A percentile compares a stretch with the other conserved stretches of the same genome.
phyloP scores from a whole-genome alignment of 2,329 filamentous ascomycete species.

The Curvularia eragrostidis region DNA sequence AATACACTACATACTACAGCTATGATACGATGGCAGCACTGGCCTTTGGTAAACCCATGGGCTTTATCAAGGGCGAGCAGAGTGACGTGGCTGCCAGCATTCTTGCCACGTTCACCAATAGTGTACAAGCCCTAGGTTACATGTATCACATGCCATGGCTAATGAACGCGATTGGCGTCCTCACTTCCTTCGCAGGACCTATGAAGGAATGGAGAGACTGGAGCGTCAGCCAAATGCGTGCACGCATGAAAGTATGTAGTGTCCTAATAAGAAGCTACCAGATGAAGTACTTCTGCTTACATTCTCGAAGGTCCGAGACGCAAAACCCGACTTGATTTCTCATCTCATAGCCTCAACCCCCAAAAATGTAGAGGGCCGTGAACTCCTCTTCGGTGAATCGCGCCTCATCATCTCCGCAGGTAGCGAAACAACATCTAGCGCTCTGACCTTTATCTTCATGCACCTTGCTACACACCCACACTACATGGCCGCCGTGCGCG shows the following conservation, averaged over 20 bases:
- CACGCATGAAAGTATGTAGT: slow-evolving; percentile 29
- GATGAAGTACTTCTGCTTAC: not conserved
- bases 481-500: slow-evolving; percentile 27
- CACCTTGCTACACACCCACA: slow-evolving; percentile 32
- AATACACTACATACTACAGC: slow-evolving; percentile 53
- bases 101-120: slow-evolving; percentile 43
- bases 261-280: no score
- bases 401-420: slow-evolving; percentile 44
- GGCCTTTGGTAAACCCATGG: slow-evolving; percentile 54
- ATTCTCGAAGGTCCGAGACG: slow-evolving; percentile 20
- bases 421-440: slow-evolving; percentile 58
- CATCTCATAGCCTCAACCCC: slow-evolving; percentile 34
- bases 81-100: slow-evolving; percentile 30
- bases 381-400: slow-evolving; percentile 38
- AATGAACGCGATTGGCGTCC: slow-evolving; percentile 32
- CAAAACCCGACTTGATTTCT: slow-evolving; percentile 30
- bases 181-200: slow-evolving; percentile 32
- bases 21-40: slow-evolving; percentile 57
- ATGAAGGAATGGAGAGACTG: slow-evolving; percentile 38
- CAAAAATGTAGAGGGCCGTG: slow-evolving; percentile 19
- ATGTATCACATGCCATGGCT: slow-evolving; percentile 39
- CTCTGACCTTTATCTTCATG: slow-evolving; percentile 60
- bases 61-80: slow-evolving; percentile 47
- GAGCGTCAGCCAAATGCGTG: slow-evolving; percentile 30
- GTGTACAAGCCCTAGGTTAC: slow-evolving; percentile 29